phyloP scores from a whole-genome alignment of 768 basidiomycete genomes.

The Termitomyces sp. region DNA sequence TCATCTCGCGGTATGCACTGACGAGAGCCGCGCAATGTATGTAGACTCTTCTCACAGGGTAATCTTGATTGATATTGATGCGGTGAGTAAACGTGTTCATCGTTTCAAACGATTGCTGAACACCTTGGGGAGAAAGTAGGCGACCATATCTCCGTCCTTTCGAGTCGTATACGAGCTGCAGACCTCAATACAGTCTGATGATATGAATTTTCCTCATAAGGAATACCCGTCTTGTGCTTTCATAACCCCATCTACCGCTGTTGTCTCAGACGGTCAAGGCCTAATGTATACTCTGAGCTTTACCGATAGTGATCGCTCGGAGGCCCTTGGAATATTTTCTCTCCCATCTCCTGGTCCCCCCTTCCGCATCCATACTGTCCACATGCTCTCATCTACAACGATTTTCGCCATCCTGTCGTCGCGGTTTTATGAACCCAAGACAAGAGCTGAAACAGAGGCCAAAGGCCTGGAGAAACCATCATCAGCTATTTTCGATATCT shows the following conservation, averaged over 20 bases:
- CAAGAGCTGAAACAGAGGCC: neutral
- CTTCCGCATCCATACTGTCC: conserved; percentile 26
- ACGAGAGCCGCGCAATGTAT: conserved; percentile 53
- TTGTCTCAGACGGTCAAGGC: conserved; percentile 74
- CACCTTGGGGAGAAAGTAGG: conserved; percentile 42
- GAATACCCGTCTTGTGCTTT: conserved; percentile 78
- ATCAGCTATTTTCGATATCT: conserved; percentile 57
- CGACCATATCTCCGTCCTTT: conserved; percentile 46
- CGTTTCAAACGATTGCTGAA: conserved; percentile 6
- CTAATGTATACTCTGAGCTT: conserved; percentile 57
- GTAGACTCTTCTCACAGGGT: conserved; percentile 64
- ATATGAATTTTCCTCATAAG: conserved; percentile 37
- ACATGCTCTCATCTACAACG: neutral
- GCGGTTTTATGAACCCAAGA: neutral
- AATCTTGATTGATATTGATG: conserved; percentile 51
- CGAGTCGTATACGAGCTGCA: conserved; percentile 59
- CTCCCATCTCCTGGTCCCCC: conserved; percentile 38
- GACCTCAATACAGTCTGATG: conserved; percentile 40
- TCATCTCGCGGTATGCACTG: conserved; percentile 55
- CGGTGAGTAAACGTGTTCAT: conserved; percentile 41
- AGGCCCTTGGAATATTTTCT: conserved; percentile 51
- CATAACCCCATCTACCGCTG: conserved; percentile 41
- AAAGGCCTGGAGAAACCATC: conserved; percentile 23
- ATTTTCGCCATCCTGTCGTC: conserved; percentile 7
- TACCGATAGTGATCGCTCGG: conserved; percentile 32